These are phyloP conservation scores for Microstegium vimineum DNA, from an alignment of 176 grass and related monocot species.

Conservation along the genomic window DNA sequence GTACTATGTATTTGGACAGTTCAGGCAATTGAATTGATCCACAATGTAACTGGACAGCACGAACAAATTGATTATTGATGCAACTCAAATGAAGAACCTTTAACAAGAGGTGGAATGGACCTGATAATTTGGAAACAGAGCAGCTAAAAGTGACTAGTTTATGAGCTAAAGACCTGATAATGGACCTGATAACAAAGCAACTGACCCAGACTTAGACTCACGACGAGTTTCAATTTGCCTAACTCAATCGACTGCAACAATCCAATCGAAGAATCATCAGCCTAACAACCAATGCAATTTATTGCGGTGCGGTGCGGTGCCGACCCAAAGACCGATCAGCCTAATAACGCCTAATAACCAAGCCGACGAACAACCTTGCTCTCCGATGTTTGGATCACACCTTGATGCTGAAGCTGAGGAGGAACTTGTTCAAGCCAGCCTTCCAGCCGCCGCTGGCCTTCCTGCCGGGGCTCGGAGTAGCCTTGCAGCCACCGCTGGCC, in stretches of 20 bases:
- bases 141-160: too few species aligned
- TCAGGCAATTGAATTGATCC: not conserved
- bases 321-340: too few species aligned
- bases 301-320: too few species aligned
- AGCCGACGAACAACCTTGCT: not conserved
- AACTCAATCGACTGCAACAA: too few species aligned
- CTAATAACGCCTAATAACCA: too few species aligned
- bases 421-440: conserved; percentile 49
- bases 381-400: conserved; percentile 1
- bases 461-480: not conserved
- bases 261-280: not conserved
- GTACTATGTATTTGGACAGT: not conserved
- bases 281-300: not conserved
- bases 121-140: not conserved
- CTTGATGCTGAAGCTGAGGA: conserved; percentile 58
- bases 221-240: not conserved
- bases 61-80: not conserved
- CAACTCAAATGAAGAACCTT: not conserved
- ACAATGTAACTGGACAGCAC: not conserved
- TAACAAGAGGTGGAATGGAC: not conserved
- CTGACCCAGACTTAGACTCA: not conserved
- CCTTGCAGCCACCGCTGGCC: not conserved
- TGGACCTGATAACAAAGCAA: not conserved
- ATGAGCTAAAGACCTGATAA: too few species aligned
- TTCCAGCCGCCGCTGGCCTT: conserved; percentile 56